Percentiles rank a stretch among this genome's conserved stretches.
Conservation (phyloP, 768 basidiomycete genomes). For the Kondoa subrosea region DNA sequence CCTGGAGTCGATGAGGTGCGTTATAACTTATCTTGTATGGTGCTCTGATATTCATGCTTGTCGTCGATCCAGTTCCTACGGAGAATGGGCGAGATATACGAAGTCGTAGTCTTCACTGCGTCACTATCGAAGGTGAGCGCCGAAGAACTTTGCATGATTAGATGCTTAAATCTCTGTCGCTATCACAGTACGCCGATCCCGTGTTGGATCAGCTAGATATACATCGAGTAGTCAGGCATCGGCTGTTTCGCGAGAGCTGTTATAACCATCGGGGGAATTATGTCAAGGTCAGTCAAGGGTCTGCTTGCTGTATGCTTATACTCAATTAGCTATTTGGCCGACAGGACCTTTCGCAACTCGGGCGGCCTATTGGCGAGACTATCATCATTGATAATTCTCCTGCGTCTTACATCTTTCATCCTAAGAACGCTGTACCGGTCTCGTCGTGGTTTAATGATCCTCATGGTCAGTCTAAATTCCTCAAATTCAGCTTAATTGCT, state of each 20-base stretch:
- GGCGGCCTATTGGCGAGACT: constrained; percentile 77
- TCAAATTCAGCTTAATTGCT: background rate
- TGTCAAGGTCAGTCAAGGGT: constrained; percentile 80
- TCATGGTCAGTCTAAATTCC: constrained; percentile 15
- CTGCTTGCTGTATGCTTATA: background rate
- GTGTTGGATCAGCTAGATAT: constrained; percentile 92
- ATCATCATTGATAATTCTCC: constrained; percentile 99
- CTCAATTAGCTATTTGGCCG: background rate
- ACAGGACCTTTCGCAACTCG: constrained; percentile 91
- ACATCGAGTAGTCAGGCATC: constrained; percentile 78
- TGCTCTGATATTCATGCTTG: background rate
- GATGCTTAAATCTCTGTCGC: background rate
- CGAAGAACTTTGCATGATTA: background rate
- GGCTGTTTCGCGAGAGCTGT: constrained; percentile 92
- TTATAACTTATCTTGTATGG: background rate
- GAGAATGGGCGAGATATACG: constrained; percentile 97
- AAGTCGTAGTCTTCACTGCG: constrained; percentile 94
- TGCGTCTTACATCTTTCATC: constrained; percentile 97
- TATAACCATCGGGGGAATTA: constrained; percentile 99
- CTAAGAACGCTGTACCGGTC: constrained; percentile 95
- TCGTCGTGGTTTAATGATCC: constrained; percentile 88
- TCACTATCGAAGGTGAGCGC: constrained; percentile 77
- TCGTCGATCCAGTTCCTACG: constrained; percentile 52
- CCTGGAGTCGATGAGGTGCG: constrained; percentile 70
- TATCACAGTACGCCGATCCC: constrained; percentile 82